Percentiles rank a stretch among this genome's conserved stretches.
Evolutionary conservation across 345 rosid genomes (phyloP).

Genomic region (Citrus sp.): DNA sequence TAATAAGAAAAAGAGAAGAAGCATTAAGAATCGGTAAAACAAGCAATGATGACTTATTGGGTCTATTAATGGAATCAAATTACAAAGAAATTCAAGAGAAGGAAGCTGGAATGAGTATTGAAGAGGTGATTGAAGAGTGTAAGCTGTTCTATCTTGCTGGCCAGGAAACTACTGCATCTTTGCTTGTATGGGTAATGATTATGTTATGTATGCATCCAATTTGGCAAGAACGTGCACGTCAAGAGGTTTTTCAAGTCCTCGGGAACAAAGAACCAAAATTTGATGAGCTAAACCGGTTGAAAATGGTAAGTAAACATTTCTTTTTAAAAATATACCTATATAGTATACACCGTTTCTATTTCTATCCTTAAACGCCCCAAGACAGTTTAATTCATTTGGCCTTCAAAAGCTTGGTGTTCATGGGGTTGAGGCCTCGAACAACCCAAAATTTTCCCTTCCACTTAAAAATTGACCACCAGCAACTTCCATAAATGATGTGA

Average conservation of each 20-base stretch:
- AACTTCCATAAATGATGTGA: no score
- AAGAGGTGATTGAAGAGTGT: slow-evolving; percentile 57
- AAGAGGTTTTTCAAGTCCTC: slow-evolving; percentile 39
- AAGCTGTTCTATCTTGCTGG: slow-evolving; percentile 66
- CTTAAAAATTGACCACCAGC: no score
- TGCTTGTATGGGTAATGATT: slow-evolving; percentile 53
- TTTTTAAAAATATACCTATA: no score
- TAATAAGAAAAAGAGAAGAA: slow-evolving; percentile 38
- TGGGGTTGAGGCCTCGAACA: no score
- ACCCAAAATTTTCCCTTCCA: no score
- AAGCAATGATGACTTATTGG: slow-evolving; percentile 35
- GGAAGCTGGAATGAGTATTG: slow-evolving; percentile 32
- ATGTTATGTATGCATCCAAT: slow-evolving; percentile 44
- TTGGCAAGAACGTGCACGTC: slow-evolving; percentile 59
- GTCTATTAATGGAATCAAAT: slow-evolving; percentile 41
- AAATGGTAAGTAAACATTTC: slow-evolving; percentile 15
- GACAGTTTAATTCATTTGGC: no score
- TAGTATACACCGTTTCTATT: no score
- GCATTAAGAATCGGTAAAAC: slow-evolving; percentile 31
- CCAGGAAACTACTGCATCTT: slow-evolving; percentile 50
- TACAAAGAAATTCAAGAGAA: slow-evolving; percentile 29
- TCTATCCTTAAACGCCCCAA: no score
- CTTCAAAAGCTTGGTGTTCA: no score
- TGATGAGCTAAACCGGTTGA: slow-evolving; percentile 34
- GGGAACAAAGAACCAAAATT: slow-evolving; percentile 35